Evolutionary conservation across 2,329 filamentous ascomycete genomes (phyloP), one percentile per base, ranked within the genome.

Genomic region (Xylaria sp.): DNA sequence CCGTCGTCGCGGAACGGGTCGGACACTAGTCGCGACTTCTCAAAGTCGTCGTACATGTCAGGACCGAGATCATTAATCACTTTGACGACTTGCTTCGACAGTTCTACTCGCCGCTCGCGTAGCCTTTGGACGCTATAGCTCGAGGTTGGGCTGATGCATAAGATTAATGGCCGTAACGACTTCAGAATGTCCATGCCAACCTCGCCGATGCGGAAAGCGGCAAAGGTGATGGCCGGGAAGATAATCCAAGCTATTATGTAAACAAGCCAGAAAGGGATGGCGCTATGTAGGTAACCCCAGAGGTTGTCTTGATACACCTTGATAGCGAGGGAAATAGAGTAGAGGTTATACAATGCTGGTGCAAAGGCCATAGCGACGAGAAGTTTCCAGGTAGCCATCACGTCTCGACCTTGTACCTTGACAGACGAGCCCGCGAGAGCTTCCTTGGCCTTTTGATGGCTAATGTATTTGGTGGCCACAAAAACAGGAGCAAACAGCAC

Each of bases 151-250:
- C 90, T 90, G 71, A 98, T 84, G 67, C 91, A 95, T 33, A 97
- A 83, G 46, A 96, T 81, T 9, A 99, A 85, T 5, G 95, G 95
- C 9, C 92, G 87, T 15, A 99, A 84, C 0, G 94, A 98, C 78
- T 98, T 99, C 79, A 95, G 81, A 58, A 99, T 97, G 73, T 99
- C 95, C 93, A 99, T 97, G 54, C 94, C 95, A n/a, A 96, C 90
- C 78, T 99, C 95, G 47, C 95, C 95, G 68, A 98, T 96, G 10
- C 95, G 90, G 54, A 99, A 87, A 6, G 95, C 92, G 4, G 93
- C 93, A 75, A 96, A 97, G 0, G 93, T 97, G 70, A 97, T 90
- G 23, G 88, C 85, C 5, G 93, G 90, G 81, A 97, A 97, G 67
- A 96, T 80, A 48, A 92, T 82, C 79, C 91, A 89, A 51, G 93